Percentiles rank a stretch among this genome's conserved stretches.
phyloP scores from a whole-genome alignment of 768 basidiomycete genomes.

The Kockovaella imperatae region DNA sequence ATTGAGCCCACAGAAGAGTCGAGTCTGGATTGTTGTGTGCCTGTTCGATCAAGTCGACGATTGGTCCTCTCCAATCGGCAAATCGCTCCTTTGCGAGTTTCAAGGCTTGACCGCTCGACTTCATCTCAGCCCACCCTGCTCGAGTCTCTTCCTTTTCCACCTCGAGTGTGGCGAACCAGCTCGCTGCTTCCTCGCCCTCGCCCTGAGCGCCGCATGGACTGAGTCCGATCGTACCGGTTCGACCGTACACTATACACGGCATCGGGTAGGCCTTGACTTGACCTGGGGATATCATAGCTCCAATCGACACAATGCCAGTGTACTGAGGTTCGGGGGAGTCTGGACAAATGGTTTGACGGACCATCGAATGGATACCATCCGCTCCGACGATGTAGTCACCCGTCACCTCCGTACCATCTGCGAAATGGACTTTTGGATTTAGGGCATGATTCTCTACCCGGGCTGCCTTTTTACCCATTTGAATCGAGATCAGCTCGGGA shows the following conservation, averaged over 20 bases:
- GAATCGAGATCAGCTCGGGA: not conserved
- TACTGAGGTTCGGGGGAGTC: too few species aligned
- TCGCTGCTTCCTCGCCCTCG: constrained; percentile 11
- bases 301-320: constrained; percentile 7
- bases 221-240: constrained; percentile 18
- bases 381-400: constrained; percentile 26
- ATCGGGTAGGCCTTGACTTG: not conserved
- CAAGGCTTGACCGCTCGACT: constrained; percentile 18
- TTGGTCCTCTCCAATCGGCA: too few species aligned
- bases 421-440: constrained; percentile 17
- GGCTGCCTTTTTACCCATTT: not conserved
- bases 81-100: constrained; percentile 14
- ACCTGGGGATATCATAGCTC: constrained; percentile 5
- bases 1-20: constrained; percentile 10
- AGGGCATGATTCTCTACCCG: constrained; percentile 14
- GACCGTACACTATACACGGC: constrained; percentile 16
- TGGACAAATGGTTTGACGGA: constrained; percentile 20
- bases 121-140: constrained; percentile 17
- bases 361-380: constrained; percentile 31
- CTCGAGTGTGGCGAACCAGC: constrained; percentile 18
- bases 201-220: constrained; percentile 17
- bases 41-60: too few species aligned
- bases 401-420: constrained; percentile 12
- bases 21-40: constrained; percentile 6
- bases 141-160: constrained; percentile 5